Conservation (phyloP, 2,329 filamentous ascomycete species). For the Stagonosporopsis vannaccii region DNA sequence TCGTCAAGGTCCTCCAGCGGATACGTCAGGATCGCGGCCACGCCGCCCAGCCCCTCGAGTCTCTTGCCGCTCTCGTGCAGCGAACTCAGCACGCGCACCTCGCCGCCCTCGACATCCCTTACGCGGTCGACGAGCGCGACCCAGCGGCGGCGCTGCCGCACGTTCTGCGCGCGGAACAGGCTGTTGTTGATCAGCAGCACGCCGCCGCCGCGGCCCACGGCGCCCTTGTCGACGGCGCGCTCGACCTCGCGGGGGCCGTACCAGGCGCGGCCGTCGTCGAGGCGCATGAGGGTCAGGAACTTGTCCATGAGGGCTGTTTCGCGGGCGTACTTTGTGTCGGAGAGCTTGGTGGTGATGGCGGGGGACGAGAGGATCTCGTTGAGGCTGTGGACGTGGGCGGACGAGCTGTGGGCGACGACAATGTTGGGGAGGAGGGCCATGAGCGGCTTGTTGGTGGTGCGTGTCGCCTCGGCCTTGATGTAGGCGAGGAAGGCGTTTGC, state of each 20-base stretch:
- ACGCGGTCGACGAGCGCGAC: constrained; percentile 88
- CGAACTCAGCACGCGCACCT: constrained; percentile 87
- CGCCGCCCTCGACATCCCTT: constrained; percentile 79
- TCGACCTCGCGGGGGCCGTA: constrained; percentile 87
- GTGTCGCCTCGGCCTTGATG: constrained; percentile 67
- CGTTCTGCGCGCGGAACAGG: constrained; percentile 83
- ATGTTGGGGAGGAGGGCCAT: constrained; percentile 67
- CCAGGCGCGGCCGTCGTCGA: constrained; percentile 87
- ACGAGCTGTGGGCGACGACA: constrained; percentile 80
- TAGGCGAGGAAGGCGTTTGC: constrained; percentile 82
- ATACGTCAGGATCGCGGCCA: constrained; percentile 90
- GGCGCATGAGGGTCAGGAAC: constrained; percentile 78
- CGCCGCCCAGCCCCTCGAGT: constrained; percentile 81
- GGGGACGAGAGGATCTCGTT: constrained; percentile 85
- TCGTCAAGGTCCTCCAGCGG: constrained; percentile 84
- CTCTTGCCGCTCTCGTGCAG: constrained; percentile 92
- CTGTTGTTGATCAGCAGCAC: constrained; percentile 86
- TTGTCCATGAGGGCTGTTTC: constrained; percentile 86
- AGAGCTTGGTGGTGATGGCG: constrained; percentile 77
- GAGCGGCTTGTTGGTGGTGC: constrained; percentile 76
- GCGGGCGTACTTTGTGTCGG: constrained; percentile 85
- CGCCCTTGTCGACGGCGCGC: constrained; percentile 83
- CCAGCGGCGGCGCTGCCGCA: constrained; percentile 78
- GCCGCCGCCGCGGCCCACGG: constrained; percentile 85
- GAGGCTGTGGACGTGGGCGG: constrained; percentile 85